Conservation (phyloP, 495 filamentous ascomycete species). For the Lichenothelia convexa region DNA sequence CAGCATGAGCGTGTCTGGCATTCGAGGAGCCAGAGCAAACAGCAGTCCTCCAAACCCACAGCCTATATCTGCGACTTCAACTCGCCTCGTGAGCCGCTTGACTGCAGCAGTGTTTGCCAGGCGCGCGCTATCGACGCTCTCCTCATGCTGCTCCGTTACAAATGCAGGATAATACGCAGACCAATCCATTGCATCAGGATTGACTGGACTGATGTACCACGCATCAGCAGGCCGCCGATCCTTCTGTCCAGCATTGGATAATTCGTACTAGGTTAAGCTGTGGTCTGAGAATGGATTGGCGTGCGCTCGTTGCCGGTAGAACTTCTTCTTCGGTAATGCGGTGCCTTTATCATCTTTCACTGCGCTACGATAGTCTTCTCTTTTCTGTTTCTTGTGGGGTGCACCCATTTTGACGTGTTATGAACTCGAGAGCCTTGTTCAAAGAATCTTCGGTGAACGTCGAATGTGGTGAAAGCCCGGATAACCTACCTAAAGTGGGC, state of each 20-base stretch:
- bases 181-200: slow-evolving; percentile 83
- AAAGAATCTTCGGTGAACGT: no score
- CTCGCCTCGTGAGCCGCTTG: slow-evolving; percentile 38
- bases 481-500: no score
- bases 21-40: slow-evolving; percentile 59
- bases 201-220: slow-evolving; percentile 45
- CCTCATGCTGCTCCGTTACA: slow-evolving; percentile 14
- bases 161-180: slow-evolving; percentile 64
- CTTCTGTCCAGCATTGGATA: not conserved
- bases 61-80: slow-evolving; percentile 93
- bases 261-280: slow-evolving; percentile 61
- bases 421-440: no score
- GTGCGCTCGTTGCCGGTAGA: slow-evolving; percentile 89
- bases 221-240: not conserved
- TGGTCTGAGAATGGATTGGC: slow-evolving; percentile 97
- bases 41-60: slow-evolving; percentile 90
- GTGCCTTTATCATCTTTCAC: no score
- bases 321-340: slow-evolving; percentile 47
- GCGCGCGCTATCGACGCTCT: no score
- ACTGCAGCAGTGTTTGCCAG: no score
- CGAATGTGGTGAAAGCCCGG: no score
- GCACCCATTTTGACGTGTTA: no score
- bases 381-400: no score
- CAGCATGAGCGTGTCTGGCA: slow-evolving; percentile 69
- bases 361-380: no score